Conservation (phyloP, 805 yeast genomes). For the Blastobotrys peoriensis region DNA sequence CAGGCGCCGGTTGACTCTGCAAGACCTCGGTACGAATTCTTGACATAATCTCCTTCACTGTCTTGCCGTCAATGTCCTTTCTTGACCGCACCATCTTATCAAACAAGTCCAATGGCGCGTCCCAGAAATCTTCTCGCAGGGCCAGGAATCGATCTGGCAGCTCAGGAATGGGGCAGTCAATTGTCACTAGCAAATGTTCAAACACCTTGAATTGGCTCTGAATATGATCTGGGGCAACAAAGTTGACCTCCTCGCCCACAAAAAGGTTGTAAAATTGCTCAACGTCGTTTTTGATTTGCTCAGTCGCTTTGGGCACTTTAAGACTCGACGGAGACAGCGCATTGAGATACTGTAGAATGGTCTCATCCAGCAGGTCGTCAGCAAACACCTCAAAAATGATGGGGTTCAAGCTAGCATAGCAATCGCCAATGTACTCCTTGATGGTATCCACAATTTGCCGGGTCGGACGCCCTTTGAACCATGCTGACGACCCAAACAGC, state of each 20-base stretch:
- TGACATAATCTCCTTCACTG: constrained; percentile 29
- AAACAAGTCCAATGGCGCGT: constrained; percentile 68
- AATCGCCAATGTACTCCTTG: constrained; percentile 66
- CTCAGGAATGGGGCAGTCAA: constrained; percentile 43
- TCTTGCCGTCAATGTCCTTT: constrained; percentile 31
- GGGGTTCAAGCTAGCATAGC: constrained; percentile 47
- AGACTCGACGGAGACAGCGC: constrained; percentile 42
- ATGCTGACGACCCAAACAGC: constrained; percentile 53
- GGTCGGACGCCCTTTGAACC: constrained; percentile 60
- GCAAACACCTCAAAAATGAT: constrained; percentile 48
- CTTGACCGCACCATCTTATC: constrained; percentile 50
- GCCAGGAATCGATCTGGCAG: constrained; percentile 53
- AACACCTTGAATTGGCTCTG: constrained; percentile 50
- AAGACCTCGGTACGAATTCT: constrained; percentile 21
- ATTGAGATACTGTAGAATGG: constrained; percentile 44
- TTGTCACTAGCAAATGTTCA: constrained; percentile 55
- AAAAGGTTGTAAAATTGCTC: constrained; percentile 50
- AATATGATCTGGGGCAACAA: constrained; percentile 26
- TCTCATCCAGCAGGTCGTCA: constrained; percentile 49
- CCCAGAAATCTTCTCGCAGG: constrained; percentile 61
- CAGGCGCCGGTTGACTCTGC: constrained; percentile 13
- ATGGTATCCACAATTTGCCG: constrained; percentile 64
- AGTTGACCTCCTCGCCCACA: constrained; percentile 36
- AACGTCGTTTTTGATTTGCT: constrained; percentile 56
- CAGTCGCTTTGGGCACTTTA: constrained; percentile 34